Evolutionary conservation across 176 grass and related monocot genomes (phyloP).

Genomic region (Paspalum notatum): DNA sequence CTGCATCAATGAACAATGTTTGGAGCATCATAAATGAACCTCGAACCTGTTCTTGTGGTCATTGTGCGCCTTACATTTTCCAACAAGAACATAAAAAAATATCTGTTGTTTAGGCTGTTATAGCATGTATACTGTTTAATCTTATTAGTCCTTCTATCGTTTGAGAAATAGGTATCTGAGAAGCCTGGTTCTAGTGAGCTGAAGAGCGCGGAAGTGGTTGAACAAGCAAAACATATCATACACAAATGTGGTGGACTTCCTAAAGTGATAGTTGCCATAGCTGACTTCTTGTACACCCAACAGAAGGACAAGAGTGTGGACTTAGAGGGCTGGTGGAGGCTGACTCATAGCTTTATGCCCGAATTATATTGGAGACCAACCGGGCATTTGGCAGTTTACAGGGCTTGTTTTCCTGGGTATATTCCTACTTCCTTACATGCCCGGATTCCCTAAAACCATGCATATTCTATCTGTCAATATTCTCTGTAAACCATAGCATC

Average conservation of each 20-base stretch:
- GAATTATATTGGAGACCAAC: background rate
- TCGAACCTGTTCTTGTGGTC: no score
- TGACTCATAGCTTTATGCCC: background rate
- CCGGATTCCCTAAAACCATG: slow-evolving; percentile 45
- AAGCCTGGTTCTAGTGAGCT: no score
- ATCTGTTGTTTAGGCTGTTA: no score
- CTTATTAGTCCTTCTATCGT: background rate
- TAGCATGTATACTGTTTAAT: no score
- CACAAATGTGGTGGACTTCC: background rate
- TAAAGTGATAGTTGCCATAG: background rate
- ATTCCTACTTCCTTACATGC: slow-evolving; percentile 17
- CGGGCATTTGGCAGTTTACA: background rate
- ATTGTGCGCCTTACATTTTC: no score
- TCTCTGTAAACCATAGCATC: slow-evolving; percentile 11
- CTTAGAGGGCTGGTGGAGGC: background rate
- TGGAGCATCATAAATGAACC: no score
- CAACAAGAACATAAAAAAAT: no score
- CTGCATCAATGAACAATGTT: no score
- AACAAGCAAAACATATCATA: background rate
- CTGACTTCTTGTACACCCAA: background rate
- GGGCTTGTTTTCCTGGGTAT: slow-evolving; percentile 5
- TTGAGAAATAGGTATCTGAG: background rate
- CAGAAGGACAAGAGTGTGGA: no score
- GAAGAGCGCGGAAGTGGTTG: background rate
- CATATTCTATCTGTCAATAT: slow-evolving; percentile 48